These are phyloP conservation scores for Nicotiana otophora DNA, from an alignment of 257 asterid species.

Conservation along the genomic window DNA sequence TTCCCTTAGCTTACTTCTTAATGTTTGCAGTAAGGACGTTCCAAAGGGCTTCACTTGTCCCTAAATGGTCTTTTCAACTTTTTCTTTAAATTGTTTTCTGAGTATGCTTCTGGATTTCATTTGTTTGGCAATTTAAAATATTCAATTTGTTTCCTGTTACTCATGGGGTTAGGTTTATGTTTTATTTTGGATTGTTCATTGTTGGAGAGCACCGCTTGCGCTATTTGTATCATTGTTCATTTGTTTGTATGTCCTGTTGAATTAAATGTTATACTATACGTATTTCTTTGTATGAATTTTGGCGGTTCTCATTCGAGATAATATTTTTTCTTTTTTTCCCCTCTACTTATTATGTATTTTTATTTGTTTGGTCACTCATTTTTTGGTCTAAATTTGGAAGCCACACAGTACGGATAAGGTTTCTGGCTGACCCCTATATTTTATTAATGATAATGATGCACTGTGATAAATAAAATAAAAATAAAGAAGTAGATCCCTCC, in stretches of 20 bases:
- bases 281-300: neutral
- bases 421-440: too few species aligned
- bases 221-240: constrained; percentile 3
- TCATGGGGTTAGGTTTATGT: too few species aligned
- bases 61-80: neutral
- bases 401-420: too few species aligned
- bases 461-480: too few species aligned
- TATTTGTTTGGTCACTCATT: too few species aligned
- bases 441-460: too few species aligned
- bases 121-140: neutral
- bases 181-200: neutral
- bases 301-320: neutral
- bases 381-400: too few species aligned
- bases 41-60: constrained; percentile 45
- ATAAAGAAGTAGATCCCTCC: too few species aligned
- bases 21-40: constrained; percentile 40
- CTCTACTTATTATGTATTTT: too few species aligned
- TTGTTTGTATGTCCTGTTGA: neutral
- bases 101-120: neutral
- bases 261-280: neutral
- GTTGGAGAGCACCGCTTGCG: constrained; percentile 7
- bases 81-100: neutral
- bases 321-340: constrained; percentile 14
- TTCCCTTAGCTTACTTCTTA: constrained; percentile 45
- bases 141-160: neutral